A percentile compares a stretch with the other conserved stretches of the same genome.
Evolutionary conservation across 2,329 filamentous ascomycete genomes (phyloP).

Genomic region (Zymoseptoria tritici): DNA sequence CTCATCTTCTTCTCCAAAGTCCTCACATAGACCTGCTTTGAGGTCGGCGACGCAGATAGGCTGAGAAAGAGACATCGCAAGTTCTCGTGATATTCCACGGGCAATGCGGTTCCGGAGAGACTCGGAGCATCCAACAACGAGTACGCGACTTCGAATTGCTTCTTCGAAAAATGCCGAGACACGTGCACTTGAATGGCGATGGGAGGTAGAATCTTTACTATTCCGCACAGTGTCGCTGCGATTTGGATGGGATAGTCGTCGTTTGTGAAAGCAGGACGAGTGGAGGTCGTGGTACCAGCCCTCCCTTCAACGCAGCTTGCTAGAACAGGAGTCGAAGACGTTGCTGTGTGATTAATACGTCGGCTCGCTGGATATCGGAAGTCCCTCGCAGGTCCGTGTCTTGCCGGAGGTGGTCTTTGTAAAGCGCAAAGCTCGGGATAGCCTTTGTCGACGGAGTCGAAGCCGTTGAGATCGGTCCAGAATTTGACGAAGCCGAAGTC

Average conservation of each 20-base stretch:
- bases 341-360: conserved; percentile 15
- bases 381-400: conserved; percentile 5
- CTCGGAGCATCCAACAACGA: conserved; percentile 11
- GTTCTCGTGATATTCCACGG: conserved; percentile 9
- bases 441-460: not conserved
- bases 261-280: conserved; percentile 11
- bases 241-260: conserved; percentile 11
- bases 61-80: conserved; percentile 9
- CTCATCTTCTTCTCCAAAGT: conserved; percentile 15
- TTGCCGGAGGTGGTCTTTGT: conserved; percentile 7
- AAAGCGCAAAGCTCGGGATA: conserved; percentile 3
- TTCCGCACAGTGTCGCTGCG: conserved; percentile 8
- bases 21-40: conserved; percentile 13
- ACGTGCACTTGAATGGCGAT: conserved; percentile 13
- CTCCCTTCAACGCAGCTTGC: conserved; percentile 13
- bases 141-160: conserved; percentile 1
- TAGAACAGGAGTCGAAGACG: conserved; percentile 16
- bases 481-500: conserved; percentile 10
- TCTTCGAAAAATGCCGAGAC: not conserved
- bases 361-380: conserved; percentile 11
- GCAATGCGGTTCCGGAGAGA: conserved; percentile 4
- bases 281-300: conserved; percentile 7
- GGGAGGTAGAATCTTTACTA: conserved; percentile 10
- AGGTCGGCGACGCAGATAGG: conserved; percentile 10
- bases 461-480: conserved; percentile 6